Evolutionary conservation across 139 green algal species (phyloP).

Genomic region (Chlamydomonas sp.): DNA sequence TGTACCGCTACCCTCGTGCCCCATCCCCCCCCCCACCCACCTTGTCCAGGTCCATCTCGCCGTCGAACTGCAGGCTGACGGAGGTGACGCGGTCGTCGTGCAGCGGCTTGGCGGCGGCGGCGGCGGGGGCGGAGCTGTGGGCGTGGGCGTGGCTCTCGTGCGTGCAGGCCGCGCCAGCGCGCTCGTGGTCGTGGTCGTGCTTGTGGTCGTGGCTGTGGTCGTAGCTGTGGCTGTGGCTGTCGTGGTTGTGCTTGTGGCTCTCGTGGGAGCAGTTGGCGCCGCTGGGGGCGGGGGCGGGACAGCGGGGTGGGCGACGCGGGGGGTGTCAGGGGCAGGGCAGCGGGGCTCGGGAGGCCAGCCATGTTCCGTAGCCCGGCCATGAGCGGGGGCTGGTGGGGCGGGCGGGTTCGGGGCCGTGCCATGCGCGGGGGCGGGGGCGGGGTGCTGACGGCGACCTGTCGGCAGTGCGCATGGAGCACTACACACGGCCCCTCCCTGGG

Average conservation of each 20-base stretch:
- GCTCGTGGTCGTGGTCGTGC: conserved; percentile 22
- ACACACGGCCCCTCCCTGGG: no score
- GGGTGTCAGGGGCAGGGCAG: neutral
- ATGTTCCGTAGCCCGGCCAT: neutral
- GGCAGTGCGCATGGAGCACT: no score
- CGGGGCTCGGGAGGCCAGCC: neutral
- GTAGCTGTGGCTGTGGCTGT: no score
- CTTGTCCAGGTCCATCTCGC: conserved; percentile 94
- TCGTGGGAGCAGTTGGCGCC: conserved; percentile 38
- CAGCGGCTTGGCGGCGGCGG: conserved; percentile 30
- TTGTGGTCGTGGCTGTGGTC: conserved; percentile 54
- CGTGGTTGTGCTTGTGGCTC: conserved; percentile 56
- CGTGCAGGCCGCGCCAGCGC: neutral
- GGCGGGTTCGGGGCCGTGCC: no score
- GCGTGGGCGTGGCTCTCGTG: neutral
- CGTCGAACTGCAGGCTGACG: conserved; percentile 84
- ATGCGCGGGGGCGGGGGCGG: no score
- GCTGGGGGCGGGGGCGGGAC: neutral
- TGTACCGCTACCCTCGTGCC: neutral
- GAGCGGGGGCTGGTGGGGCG: no score
- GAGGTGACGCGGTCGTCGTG: conserved; percentile 71
- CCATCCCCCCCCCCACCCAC: conserved; percentile 34
- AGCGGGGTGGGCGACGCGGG: no score
- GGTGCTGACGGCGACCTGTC: no score
- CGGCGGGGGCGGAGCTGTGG: conserved; percentile 26